Percentiles rank a stretch among this genome's conserved stretches.
These are phyloP conservation scores for Ogataea kodamae DNA, from an alignment of 805 yeast genomes.

Conservation along the genomic window DNA sequence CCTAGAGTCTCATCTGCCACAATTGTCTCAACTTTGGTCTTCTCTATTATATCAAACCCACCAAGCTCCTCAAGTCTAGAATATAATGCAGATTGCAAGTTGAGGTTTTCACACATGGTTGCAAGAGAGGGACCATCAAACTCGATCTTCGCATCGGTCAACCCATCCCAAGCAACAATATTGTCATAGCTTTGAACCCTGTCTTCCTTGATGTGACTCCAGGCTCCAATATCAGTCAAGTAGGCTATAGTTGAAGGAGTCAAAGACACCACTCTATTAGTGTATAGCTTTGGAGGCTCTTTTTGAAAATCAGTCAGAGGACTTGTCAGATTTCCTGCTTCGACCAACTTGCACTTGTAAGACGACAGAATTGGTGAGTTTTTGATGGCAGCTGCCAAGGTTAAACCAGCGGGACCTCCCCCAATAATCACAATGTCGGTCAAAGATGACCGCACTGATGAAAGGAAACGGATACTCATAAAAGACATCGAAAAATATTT, in stretches of 20 bases:
- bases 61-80: conserved; percentile 47
- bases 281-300: conserved; percentile 47
- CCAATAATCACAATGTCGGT: conserved; percentile 86
- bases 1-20: conserved; percentile 37
- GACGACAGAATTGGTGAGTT: conserved; percentile 57
- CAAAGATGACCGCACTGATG: conserved; percentile 24
- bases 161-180: conserved; percentile 82
- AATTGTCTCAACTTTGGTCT: conserved; percentile 64
- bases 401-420: conserved; percentile 96
- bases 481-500: conserved; percentile 2
- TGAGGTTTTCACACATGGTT: conserved; percentile 84
- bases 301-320: conserved; percentile 45
- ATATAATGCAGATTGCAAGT: conserved; percentile 73
- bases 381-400: conserved; percentile 78
- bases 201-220: conserved; percentile 65
- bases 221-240: conserved; percentile 68
- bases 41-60: conserved; percentile 49
- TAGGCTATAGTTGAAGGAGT: conserved; percentile 77
- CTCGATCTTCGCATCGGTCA: conserved; percentile 64
- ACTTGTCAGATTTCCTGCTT: conserved; percentile 56
- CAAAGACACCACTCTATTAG: conserved; percentile 80
- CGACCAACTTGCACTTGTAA: conserved; percentile 66
- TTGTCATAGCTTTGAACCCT: conserved; percentile 78
- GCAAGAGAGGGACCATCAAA: conserved; percentile 68
- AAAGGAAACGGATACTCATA: conserved; percentile 27